Evolutionary conservation across 805 yeast species (phyloP).

Genomic region (Candida insectorum): DNA sequence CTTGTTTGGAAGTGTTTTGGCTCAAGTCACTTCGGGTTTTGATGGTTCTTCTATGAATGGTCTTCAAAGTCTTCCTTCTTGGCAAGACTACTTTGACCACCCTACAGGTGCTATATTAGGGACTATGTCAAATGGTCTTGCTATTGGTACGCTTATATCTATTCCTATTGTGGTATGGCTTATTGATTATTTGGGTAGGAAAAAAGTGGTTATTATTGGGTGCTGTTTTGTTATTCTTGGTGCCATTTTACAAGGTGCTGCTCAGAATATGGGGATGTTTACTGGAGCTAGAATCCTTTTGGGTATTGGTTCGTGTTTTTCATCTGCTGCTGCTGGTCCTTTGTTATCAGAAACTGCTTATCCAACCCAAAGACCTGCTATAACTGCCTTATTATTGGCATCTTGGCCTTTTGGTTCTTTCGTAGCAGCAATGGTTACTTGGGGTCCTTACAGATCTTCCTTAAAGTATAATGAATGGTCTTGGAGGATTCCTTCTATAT

Average conservation of each 20-base stretch:
- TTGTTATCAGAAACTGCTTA: constrained; percentile 46
- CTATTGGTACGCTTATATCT: constrained; percentile 12
- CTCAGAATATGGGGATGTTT: constrained; percentile 12
- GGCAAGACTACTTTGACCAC: constrained; percentile 21
- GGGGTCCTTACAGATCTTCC: constrained; percentile 22
- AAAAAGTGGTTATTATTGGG: constrained; percentile 19
- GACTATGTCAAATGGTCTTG: constrained; percentile 30
- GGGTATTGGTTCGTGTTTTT: constrained; percentile 43
- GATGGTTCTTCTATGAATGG: constrained; percentile 20
- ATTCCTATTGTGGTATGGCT: constrained; percentile 8
- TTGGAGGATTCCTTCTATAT: constrained; percentile 52
- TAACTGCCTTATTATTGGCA: constrained; percentile 43
- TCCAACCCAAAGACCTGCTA: constrained; percentile 36
- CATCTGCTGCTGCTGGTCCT: constrained; percentile 42
- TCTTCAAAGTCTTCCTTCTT: constrained; percentile 15
- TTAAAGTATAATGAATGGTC: constrained; percentile 25
- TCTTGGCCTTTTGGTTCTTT: constrained; percentile 52
- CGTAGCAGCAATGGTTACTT: constrained; percentile 48
- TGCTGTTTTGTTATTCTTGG: constrained; percentile 19
- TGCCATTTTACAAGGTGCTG: constrained; percentile 24
- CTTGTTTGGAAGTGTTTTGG: constrained; percentile 9
- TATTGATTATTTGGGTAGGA: constrained; percentile 27
- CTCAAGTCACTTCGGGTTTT: constrained; percentile 13
- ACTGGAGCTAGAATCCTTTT: constrained; percentile 38
- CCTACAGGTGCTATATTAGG: constrained; percentile 34